These are phyloP conservation scores for Thozetella sp. DNA, from an alignment of 495 filamentous ascomycete genomes.

Conservation along the genomic window DNA sequence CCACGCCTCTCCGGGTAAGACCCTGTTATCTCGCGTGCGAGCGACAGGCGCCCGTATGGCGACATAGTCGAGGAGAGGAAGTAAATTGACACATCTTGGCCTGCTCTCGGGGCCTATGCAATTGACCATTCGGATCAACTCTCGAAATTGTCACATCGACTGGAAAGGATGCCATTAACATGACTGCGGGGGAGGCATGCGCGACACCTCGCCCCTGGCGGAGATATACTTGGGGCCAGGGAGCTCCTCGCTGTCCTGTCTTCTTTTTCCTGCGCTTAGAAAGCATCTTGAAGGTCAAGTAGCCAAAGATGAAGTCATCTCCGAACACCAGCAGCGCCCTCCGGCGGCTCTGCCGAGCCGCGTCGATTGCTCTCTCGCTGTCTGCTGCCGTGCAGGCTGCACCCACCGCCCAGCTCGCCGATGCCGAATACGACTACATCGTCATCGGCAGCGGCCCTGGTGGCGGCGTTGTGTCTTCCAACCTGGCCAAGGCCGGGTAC, in stretches of 20 bases:
- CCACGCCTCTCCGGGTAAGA: not conserved
- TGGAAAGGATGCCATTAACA: not conserved
- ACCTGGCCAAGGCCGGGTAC: constrained; percentile 58
- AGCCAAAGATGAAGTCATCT: not conserved
- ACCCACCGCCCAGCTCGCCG: not conserved
- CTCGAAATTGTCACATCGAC: not conserved
- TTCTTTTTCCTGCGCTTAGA: not conserved
- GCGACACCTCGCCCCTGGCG: not conserved
- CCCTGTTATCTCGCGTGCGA: not conserved
- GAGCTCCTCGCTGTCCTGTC: not conserved
- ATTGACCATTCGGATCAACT: not conserved
- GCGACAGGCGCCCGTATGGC: not conserved
- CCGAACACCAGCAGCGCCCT: not conserved
- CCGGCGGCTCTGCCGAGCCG: not conserved
- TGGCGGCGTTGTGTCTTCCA: constrained; percentile 56
- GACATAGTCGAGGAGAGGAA: not conserved
- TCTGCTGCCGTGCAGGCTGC: constrained; percentile 2
- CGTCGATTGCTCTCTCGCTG: constrained; percentile 6
- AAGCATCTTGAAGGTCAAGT: not conserved
- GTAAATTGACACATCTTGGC: not conserved
- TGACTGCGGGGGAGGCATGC: not conserved
- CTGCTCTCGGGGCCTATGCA: not conserved
- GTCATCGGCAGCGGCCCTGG: constrained; percentile 50
- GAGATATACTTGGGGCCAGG: not conserved
- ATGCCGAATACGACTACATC: constrained; percentile 34